Conservation (phyloP, 164 flowering plant genomes). For the Kalanchoe fedtschenkoi region DNA sequence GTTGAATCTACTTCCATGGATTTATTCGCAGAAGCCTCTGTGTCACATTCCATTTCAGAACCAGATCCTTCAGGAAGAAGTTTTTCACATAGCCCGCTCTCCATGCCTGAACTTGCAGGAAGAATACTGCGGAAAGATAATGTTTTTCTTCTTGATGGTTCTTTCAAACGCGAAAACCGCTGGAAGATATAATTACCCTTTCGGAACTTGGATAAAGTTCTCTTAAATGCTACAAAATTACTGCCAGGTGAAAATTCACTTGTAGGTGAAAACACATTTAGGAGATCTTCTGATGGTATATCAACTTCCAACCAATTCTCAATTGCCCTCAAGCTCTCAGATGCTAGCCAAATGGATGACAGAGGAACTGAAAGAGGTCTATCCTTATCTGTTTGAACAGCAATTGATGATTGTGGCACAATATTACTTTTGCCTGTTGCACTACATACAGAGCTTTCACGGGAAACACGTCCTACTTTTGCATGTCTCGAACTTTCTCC, state of each 20-base stretch:
- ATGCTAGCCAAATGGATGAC: conserved; percentile 37
- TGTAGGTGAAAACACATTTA: conserved; percentile 19
- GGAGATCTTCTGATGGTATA: conserved; percentile 21
- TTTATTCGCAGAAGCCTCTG: conserved; percentile 17
- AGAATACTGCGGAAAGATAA: conserved; percentile 13
- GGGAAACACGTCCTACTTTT: conserved; percentile 73
- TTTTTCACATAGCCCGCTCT: conserved; percentile 13
- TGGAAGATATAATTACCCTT: conserved; percentile 33
- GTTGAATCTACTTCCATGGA: conserved; percentile 26
- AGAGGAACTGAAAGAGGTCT: conserved; percentile 25
- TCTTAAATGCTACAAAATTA: conserved; percentile 36
- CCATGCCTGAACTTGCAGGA: conserved; percentile 14
- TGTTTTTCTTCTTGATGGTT: conserved; percentile 14
- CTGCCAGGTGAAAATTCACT: conserved; percentile 11
- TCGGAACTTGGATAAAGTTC: conserved; percentile 35
- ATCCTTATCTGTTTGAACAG: conserved; percentile 18
- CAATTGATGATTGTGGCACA: conserved; percentile 16
- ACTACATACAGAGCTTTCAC: conserved; percentile 58
- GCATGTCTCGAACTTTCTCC: conserved; percentile 47
- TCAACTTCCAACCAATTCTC: conserved; percentile 58
- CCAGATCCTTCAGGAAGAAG: conserved; percentile 16
- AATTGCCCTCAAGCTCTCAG: conserved; percentile 62
- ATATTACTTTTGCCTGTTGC: conserved; percentile 29
- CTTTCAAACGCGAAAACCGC: conserved; percentile 22
- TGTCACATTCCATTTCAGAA: conserved; percentile 8